Evolutionary conservation across 2,329 filamentous ascomycete species (phyloP).

Genomic region (Immersiporthe knoxdaviesiana): DNA sequence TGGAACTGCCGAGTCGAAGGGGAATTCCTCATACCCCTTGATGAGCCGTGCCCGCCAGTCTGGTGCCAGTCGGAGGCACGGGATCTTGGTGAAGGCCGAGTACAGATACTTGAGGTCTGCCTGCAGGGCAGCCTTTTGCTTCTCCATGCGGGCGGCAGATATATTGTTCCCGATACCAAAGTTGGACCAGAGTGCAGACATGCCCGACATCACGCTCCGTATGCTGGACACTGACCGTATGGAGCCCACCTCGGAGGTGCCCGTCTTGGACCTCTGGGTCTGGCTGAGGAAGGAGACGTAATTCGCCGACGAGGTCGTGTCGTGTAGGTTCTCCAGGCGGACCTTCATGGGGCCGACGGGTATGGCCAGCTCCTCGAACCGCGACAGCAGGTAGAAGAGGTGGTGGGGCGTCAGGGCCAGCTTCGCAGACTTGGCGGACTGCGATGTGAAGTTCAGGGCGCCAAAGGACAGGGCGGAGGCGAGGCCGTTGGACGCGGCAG

Average conservation of each 20-base stretch:
- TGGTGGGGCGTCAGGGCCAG: conserved; percentile 93
- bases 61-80: conserved; percentile 85
- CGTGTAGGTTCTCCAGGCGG: conserved; percentile 90
- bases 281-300: conserved; percentile 95
- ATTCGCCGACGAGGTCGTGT: conserved; percentile 81
- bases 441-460: conserved; percentile 81
- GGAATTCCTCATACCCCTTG: conserved; percentile 93
- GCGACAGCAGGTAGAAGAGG: conserved; percentile 92
- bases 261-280: conserved; percentile 77
- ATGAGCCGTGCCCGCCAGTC: conserved; percentile 92
- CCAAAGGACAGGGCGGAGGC: conserved; percentile 87
- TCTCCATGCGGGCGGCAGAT: conserved; percentile 80
- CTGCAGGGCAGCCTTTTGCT: conserved; percentile 82
- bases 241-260: conserved; percentile 82
- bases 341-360: conserved; percentile 95
- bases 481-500: conserved; percentile 73
- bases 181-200: conserved; percentile 90
- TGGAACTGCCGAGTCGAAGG: conserved; percentile 95
- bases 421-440: conserved; percentile 85
- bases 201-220: conserved; percentile 94
- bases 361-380: conserved; percentile 91
- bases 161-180: conserved; percentile 82
- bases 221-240: conserved; percentile 96
- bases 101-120: conserved; percentile 94
- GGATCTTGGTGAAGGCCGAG: conserved; percentile 98